Percentiles rank a stretch among this genome's conserved stretches.
Evolutionary conservation across 331 rosid genomes (phyloP).

Genomic region (Quercus lobata): DNA sequence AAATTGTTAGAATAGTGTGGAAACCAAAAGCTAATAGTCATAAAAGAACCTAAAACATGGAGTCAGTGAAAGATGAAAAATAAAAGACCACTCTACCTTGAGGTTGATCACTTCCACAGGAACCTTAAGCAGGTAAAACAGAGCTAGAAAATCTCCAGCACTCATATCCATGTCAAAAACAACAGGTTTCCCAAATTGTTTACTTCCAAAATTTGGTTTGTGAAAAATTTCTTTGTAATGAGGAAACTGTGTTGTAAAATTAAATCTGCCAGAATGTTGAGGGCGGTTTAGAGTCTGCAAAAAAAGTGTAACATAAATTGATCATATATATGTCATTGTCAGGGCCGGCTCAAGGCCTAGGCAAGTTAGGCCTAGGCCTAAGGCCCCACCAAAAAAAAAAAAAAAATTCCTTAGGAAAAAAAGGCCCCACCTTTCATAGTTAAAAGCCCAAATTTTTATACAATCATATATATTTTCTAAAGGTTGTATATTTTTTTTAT

Average conservation of each 20-base stretch:
- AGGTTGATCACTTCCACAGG: constrained; percentile 69
- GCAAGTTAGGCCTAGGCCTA: no score
- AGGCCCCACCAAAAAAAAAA: no score
- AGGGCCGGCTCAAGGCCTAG: no score
- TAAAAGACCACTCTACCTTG: constrained; percentile 41
- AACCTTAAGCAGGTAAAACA: constrained; percentile 78
- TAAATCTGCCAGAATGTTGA: constrained; percentile 63
- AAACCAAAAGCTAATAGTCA: not conserved
- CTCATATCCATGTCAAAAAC: constrained; percentile 98
- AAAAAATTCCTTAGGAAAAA: no score
- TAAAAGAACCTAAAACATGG: no score
- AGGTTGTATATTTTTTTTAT: no score
- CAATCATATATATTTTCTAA: no score
- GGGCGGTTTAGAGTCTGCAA: constrained; percentile 55
- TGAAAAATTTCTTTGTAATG: constrained; percentile 48
- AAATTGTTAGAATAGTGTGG: not conserved
- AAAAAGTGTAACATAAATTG: not conserved
- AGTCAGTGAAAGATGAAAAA: no score
- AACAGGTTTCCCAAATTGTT: constrained; percentile 59
- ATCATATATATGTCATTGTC: no score
- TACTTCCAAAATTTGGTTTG: constrained; percentile 48
- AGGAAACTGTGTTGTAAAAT: constrained; percentile 77
- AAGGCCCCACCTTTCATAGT: no score
- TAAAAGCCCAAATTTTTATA: no score
- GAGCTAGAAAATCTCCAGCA: constrained; percentile 85